Evolutionary conservation across 805 yeast genomes (phyloP), one percentile per base, ranked within the genome.

Genomic region (Starmerella scarabaei): DNA sequence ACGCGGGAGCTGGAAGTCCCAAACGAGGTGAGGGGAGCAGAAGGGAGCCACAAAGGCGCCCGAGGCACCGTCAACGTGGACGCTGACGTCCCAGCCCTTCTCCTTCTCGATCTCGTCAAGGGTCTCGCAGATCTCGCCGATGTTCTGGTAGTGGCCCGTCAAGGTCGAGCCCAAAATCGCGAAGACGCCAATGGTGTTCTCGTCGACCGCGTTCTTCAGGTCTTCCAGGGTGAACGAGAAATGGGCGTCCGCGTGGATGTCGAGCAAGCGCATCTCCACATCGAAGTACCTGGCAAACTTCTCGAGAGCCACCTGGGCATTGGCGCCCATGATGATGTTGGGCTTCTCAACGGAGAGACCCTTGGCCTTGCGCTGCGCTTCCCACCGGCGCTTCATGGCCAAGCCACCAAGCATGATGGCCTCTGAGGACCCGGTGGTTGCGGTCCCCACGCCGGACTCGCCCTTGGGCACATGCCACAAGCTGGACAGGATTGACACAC

Each of bases 221-320:
- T 72, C 65, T 27, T 67, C 53, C 21, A 70, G 59, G 55, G 81
- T 86, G 53, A 85, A 66, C 43, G 77, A 66, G 60, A 77, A 80
- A 50, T 75, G 73, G 34, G 75, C 66, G 34, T 69, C 67, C 37
- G 65, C 68, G 19, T 68, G 65, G 21, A 83, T 83, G 12, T 79
- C 77, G 43, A 86, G 69, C 48, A 82, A 59, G 51, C 94, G 69
- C 46, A 80, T 72, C 56, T 85, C 94, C 35, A 85, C 95, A 53
- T 85, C 95, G 61, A 85, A 86, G 63, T 85, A 85, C 37, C 94
- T 68, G 14, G 95, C 94, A 62, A 86, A 86, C 64, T 85, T 85
- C 63, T 85, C 95, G 53, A 86, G 66, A 0, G 94, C 94, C 35
- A 86, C 95, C 63, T 85, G 96, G 40, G 88, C 91, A 60, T 88